Percentiles rank a stretch among this genome's conserved stretches.
Evolutionary conservation across 176 grass and related monocot species (phyloP).

Genomic region (Triticum dicoccoides): DNA sequence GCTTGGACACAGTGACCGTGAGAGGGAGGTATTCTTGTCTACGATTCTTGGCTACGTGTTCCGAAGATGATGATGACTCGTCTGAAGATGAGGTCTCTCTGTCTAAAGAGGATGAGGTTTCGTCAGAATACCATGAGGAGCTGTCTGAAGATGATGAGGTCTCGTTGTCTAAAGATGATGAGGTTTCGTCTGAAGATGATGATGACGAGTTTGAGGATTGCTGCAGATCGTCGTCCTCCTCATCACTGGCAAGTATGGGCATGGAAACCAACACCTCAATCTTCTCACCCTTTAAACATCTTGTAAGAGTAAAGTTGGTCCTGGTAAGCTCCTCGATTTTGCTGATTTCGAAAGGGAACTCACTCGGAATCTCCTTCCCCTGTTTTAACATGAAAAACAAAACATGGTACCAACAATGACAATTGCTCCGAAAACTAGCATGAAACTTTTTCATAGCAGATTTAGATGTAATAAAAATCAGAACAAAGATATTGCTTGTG

Average conservation of each 20-base stretch:
- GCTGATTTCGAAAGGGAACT: constrained; percentile 71
- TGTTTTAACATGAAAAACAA: constrained; percentile 4
- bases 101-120: no score
- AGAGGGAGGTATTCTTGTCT: constrained; percentile 51
- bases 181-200: no score
- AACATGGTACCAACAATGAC: not conserved
- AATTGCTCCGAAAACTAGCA: not conserved
- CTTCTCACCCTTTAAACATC: constrained; percentile 59
- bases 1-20: constrained; percentile 57
- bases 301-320: constrained; percentile 49
- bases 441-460: no score
- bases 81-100: no score
- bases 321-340: constrained; percentile 49
- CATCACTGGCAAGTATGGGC: constrained; percentile 71
- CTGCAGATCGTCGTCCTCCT: not conserved
- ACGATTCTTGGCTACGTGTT: constrained; percentile 11
- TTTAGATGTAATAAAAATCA: no score
- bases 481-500: no score
- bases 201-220: not conserved
- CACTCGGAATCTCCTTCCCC: constrained; percentile 53
- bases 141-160: no score
- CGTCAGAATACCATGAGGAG: no score
- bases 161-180: no score
- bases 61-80: not conserved
- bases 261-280: constrained; percentile 70